Conservation (phyloP, 139 green algal genomes). For the Eudorina sp. region DNA sequence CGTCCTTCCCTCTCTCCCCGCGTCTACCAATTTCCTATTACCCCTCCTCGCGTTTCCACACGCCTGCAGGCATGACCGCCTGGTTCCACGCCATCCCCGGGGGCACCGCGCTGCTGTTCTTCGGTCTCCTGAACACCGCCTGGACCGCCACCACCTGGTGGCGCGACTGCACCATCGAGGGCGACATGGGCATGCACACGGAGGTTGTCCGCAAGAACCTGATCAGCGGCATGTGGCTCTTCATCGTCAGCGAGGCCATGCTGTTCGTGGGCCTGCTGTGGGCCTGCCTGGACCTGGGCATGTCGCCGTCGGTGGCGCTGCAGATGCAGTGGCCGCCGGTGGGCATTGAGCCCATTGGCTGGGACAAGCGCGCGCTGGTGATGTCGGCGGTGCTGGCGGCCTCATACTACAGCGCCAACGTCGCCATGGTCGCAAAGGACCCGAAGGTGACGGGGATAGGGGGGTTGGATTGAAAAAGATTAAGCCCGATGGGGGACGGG, state of each 20-base stretch:
- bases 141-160: conserved; percentile 59
- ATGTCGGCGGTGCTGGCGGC: conserved; percentile 67
- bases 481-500: too few relatives aligned
- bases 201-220: conserved; percentile 64
- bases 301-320: conserved; percentile 25
- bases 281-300: conserved; percentile 64
- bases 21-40: too few relatives aligned
- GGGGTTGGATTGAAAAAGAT: too few relatives aligned
- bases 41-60: background rate
- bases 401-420: conserved; percentile 68
- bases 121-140: conserved; percentile 34
- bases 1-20: background rate
- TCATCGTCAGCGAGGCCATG: conserved; percentile 63
- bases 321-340: conserved; percentile 69
- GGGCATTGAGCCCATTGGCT: conserved; percentile 66
- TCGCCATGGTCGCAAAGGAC: conserved; percentile 67
- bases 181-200: conserved; percentile 68
- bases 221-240: conserved; percentile 61
- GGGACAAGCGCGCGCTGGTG: conserved; percentile 66
- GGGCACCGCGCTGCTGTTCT: conserved; percentile 48
- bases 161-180: conserved; percentile 67
- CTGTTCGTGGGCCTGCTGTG: conserved; percentile 68
- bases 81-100: conserved; percentile 61
- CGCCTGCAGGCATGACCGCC: conserved; percentile 44
- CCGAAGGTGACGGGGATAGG: conserved; percentile 64